Evolutionary conservation across 2,329 filamentous ascomycete species (phyloP).

Genomic region (Alternaria burnsii): DNA sequence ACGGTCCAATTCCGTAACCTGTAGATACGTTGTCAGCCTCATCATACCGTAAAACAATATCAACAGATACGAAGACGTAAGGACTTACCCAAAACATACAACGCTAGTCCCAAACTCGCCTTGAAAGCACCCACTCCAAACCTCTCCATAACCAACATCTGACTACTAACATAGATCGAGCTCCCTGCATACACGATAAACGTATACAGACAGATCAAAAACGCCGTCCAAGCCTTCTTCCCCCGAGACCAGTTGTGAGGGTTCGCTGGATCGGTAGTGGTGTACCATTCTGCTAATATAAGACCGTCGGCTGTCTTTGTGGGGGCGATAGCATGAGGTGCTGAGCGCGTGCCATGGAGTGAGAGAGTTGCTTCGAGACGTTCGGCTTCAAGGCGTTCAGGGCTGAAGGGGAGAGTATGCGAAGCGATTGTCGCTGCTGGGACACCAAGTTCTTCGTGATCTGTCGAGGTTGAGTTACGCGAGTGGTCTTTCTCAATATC

Average conservation of each 20-base stretch:
- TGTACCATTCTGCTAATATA: constrained; percentile 56
- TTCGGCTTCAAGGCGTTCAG: not conserved
- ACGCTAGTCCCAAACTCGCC: constrained; percentile 66
- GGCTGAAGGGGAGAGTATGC: not conserved
- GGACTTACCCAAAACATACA: constrained; percentile 63
- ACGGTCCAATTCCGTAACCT: constrained; percentile 68
- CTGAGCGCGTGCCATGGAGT: constrained; percentile 33
- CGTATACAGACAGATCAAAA: constrained; percentile 65
- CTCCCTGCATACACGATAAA: constrained; percentile 66
- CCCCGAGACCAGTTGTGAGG: constrained; percentile 52
- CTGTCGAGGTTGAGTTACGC: not conserved
- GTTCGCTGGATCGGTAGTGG: constrained; percentile 51
- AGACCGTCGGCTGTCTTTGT: constrained; percentile 49
- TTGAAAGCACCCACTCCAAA: constrained; percentile 63
- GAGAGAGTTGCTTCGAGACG: not conserved
- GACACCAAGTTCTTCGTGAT: not conserved
- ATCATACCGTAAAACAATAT: fast-evolving
- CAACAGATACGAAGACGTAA: not conserved
- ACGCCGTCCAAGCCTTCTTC: constrained; percentile 49
- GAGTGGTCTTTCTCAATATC: not conserved
- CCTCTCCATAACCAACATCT: constrained; percentile 58
- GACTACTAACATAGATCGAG: constrained; percentile 60
- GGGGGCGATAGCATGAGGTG: constrained; percentile 47
- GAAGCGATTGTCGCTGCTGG: not conserved
- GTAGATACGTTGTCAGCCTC: not conserved